Evolutionary conservation across 2,329 filamentous ascomycete species (phyloP).

Genomic region (Calycina herbarum): DNA sequence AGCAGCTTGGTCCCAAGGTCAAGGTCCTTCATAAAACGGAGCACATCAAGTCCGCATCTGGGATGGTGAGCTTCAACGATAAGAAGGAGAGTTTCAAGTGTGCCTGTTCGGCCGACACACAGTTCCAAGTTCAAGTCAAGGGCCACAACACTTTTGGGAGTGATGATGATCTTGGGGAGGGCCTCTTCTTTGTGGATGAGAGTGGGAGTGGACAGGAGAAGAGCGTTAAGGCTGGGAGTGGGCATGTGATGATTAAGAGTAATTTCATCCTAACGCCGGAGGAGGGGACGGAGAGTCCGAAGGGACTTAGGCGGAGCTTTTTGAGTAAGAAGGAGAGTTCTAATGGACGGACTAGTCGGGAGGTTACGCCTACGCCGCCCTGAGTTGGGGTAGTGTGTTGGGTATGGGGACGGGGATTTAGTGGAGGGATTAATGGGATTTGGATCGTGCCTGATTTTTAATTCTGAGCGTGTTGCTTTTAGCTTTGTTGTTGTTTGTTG

Average conservation of each 20-base stretch:
- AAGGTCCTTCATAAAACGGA: constrained; percentile 93
- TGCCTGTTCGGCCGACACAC: constrained; percentile 74
- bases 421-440: not conserved
- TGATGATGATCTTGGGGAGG: constrained; percentile 82
- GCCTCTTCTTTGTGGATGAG: constrained; percentile 90
- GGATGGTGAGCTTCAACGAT: constrained; percentile 65
- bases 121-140: constrained; percentile 84
- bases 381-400: not conserved
- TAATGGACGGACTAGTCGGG: constrained; percentile 40
- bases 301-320: constrained; percentile 52
- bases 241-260: constrained; percentile 72
- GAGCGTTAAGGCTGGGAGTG: constrained; percentile 70
- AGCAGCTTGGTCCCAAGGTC: constrained; percentile 63
- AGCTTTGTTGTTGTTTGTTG: not conserved
- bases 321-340: constrained; percentile 51
- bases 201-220: constrained; percentile 67
- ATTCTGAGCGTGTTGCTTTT: not conserved
- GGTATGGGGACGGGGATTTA: not conserved
- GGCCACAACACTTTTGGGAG: constrained; percentile 82
- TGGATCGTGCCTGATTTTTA: not conserved
- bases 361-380: constrained; percentile 42
- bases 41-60: constrained; percentile 72
- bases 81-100: constrained; percentile 72
- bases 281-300: constrained; percentile 43
- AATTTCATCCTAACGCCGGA: constrained; percentile 59